These are phyloP conservation scores for Zygoascus tannicola DNA, from an alignment of 805 yeast species.

Conservation along the genomic window DNA sequence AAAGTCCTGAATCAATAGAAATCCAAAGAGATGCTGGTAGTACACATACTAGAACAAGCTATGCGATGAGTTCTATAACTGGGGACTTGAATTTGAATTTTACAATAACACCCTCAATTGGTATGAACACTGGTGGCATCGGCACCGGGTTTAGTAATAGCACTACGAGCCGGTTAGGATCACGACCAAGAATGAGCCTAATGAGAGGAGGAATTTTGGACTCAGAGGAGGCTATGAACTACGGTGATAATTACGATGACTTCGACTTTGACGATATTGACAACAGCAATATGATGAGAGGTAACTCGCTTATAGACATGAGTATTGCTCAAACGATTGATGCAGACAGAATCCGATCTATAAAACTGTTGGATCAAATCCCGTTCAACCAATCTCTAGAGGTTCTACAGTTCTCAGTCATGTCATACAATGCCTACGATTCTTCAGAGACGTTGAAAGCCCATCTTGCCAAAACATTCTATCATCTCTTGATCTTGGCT, in stretches of 20 bases:
- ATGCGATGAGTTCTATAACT: background rate
- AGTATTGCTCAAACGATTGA: background rate
- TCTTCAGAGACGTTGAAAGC: background rate
- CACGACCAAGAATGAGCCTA: background rate
- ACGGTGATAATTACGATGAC: background rate
- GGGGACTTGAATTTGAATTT: background rate
- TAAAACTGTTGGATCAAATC: slow-evolving; percentile 1
- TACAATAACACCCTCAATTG: background rate
- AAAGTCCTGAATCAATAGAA: background rate
- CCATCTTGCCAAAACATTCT: slow-evolving; percentile 2
- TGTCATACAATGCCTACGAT: background rate
- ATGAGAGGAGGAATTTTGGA: background rate
- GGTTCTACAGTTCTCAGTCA: background rate
- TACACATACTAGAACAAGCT: background rate
- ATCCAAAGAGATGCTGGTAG: background rate
- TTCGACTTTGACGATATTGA: background rate
- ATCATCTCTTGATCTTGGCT: slow-evolving; percentile 7
- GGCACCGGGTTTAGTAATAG: no score
- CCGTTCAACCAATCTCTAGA: background rate
- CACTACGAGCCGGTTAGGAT: background rate
- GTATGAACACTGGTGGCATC: background rate
- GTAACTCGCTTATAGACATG: background rate
- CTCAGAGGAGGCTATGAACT: background rate
- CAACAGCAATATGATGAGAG: background rate
- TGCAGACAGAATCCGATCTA: background rate